A percentile compares a stretch with the other conserved stretches of the same genome.
Evolutionary conservation across 192 early-diverging fungal species (phyloP).

Genomic region (Glomus cerebriforme): DNA sequence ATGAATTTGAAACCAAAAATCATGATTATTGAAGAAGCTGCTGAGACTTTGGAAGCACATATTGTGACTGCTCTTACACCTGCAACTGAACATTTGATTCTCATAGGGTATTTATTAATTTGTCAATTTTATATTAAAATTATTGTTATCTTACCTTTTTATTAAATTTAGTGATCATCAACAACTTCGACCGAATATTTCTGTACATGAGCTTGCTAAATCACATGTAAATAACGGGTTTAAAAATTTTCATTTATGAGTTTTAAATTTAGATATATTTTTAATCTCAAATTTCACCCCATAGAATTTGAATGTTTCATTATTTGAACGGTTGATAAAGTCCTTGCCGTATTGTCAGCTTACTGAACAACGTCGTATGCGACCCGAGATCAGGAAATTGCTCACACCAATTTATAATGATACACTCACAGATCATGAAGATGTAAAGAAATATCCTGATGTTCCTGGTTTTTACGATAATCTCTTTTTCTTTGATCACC

Average conservation of each 20-base stretch:
- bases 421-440: conserved; percentile 46
- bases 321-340: conserved; percentile 59
- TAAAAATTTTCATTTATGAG: not conserved
- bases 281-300: not conserved
- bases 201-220: conserved; percentile 48
- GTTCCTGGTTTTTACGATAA: conserved; percentile 53
- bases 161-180: conserved; percentile 50
- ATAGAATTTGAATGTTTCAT: conserved; percentile 46
- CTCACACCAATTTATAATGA: conserved; percentile 53
- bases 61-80: conserved; percentile 51
- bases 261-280: not conserved
- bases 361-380: conserved; percentile 58
- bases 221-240: conserved; percentile 24
- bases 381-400: conserved; percentile 53
- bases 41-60: conserved; percentile 59
- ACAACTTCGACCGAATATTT: conserved; percentile 56
- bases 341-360: conserved; percentile 46
- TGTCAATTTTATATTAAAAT: not conserved
- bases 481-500: conserved; percentile 37
- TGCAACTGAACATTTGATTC: conserved; percentile 51
- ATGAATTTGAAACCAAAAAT: conserved; percentile 47
- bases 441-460: conserved; percentile 38
- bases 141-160: not conserved
- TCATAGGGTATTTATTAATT: conserved; percentile 51
- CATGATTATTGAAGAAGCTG: conserved; percentile 61